Percentiles rank a stretch among this genome's conserved stretches.
These are phyloP conservation scores for Botrytis paeoniae DNA, from an alignment of 2,329 filamentous ascomycete species.

Conservation along the genomic window DNA sequence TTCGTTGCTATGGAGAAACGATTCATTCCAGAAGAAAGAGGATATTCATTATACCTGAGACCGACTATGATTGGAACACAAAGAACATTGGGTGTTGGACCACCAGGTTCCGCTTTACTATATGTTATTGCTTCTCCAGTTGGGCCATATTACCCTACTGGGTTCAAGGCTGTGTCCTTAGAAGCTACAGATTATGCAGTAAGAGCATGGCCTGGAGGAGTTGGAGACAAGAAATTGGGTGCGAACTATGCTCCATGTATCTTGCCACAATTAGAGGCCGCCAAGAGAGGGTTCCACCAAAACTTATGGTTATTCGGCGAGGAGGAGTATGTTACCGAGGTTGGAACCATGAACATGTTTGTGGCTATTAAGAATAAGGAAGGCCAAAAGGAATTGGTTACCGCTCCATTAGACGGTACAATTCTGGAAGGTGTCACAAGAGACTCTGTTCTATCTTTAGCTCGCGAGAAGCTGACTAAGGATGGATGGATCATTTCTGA, in stretches of 20 bases:
- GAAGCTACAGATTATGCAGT: constrained; percentile 97
- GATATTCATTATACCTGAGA: constrained; percentile 93
- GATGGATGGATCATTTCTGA: constrained; percentile 88
- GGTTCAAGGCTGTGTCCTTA: constrained; percentile 94
- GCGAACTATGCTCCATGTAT: constrained; percentile 99
- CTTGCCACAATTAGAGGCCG: constrained; percentile 89
- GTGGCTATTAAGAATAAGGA: constrained; percentile 79
- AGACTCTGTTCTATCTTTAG: constrained; percentile 84
- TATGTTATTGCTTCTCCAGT: constrained; percentile 96
- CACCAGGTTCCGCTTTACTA: constrained; percentile 87
- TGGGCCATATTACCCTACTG: constrained; percentile 95
- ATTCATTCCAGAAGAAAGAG: constrained; percentile 82
- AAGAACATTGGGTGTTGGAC: constrained; percentile 84
- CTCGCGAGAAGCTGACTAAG: constrained; percentile 75
- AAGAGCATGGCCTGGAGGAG: constrained; percentile 94
- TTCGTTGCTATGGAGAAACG: constrained; percentile 78
- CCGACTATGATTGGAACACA: constrained; percentile 98
- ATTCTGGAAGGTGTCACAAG: constrained; percentile 94
- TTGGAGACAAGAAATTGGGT: constrained; percentile 96
- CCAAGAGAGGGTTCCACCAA: constrained; percentile 90
- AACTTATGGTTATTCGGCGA: constrained; percentile 97
- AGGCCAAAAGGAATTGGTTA: constrained; percentile 87
- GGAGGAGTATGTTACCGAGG: constrained; percentile 94
- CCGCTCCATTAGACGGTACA: constrained; percentile 93
- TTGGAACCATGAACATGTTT: constrained; percentile 99